Evolutionary conservation across 352 stramenopile genomes (phyloP).

Genomic region (Globisporangium spiculum): DNA sequence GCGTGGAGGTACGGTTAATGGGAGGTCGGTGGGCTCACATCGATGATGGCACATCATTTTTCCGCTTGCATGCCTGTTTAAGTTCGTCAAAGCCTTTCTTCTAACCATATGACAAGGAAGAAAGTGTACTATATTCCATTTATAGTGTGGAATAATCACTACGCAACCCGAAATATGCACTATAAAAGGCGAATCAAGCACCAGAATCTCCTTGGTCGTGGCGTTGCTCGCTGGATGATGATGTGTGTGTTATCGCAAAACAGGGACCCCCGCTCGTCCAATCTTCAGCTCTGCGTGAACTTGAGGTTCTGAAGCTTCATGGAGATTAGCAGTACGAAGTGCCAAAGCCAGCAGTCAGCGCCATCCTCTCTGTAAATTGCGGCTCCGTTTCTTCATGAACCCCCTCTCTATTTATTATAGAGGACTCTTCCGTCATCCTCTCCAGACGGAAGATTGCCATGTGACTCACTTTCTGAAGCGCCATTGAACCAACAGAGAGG

Average conservation of each 20-base stretch:
- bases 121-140: neutral
- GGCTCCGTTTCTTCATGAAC: too few relatives aligned
- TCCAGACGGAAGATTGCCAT: neutral
- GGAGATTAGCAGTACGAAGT: neutral
- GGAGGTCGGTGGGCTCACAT: neutral
- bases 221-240: neutral
- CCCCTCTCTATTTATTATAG: neutral
- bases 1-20: neutral
- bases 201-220: neutral
- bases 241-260: constrained; percentile 6
- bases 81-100: neutral
- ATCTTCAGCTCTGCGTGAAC: neutral
- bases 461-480: neutral
- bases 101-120: neutral
- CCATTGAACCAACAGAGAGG: neutral
- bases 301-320: neutral
- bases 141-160: neutral
- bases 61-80: neutral
- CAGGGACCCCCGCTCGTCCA: neutral
- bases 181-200: constrained; percentile 2
- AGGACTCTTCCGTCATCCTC: neutral
- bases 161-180: neutral
- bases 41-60: neutral
- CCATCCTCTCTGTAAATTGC: too few relatives aligned
- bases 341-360: neutral